These are phyloP conservation scores for Cadophora luteo-olivacea DNA, from an alignment of 2,329 filamentous ascomycete genomes.

Conservation along the genomic window DNA sequence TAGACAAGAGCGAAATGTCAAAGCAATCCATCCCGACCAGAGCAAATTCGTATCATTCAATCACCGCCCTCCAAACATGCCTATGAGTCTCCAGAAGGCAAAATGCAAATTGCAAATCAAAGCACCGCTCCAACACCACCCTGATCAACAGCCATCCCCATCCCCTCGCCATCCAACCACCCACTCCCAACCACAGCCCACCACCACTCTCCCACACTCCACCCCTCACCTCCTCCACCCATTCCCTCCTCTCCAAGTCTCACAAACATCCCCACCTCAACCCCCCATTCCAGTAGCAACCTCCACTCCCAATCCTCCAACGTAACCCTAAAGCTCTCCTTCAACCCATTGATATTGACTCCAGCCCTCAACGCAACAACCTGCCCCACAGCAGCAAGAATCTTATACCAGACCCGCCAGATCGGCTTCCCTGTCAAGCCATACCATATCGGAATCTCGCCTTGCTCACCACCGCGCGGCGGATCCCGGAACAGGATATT, in stretches of 20 bases:
- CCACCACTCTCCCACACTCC: conserved; percentile 69
- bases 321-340: conserved; percentile 60
- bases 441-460: conserved; percentile 73
- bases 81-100: too few species aligned
- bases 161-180: background rate
- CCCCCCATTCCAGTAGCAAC: conserved; percentile 65
- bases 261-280: conserved; percentile 48
- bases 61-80: background rate
- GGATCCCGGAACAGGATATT: conserved; percentile 41
- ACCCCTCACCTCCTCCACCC: conserved; percentile 49
- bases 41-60: conserved; percentile 1
- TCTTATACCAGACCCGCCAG: conserved; percentile 66
- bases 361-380: conserved; percentile 67
- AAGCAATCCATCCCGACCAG: too few species aligned
- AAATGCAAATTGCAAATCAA: background rate
- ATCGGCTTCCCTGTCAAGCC: conserved; percentile 70
- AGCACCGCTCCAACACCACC: background rate
- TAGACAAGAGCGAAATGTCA: background rate
- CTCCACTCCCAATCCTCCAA: conserved; percentile 69
- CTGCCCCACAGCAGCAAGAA: conserved; percentile 67
- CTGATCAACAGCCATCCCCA: too few species aligned
- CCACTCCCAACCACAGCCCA: conserved; percentile 61
- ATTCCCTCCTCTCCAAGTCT: conserved; percentile 47
- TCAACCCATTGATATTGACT: conserved; percentile 58
- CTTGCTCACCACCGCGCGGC: conserved; percentile 50